Percentiles rank a stretch among this genome's conserved stretches.
Evolutionary conservation across 345 rosid species (phyloP).

Genomic region (Lepidium sativum): DNA sequence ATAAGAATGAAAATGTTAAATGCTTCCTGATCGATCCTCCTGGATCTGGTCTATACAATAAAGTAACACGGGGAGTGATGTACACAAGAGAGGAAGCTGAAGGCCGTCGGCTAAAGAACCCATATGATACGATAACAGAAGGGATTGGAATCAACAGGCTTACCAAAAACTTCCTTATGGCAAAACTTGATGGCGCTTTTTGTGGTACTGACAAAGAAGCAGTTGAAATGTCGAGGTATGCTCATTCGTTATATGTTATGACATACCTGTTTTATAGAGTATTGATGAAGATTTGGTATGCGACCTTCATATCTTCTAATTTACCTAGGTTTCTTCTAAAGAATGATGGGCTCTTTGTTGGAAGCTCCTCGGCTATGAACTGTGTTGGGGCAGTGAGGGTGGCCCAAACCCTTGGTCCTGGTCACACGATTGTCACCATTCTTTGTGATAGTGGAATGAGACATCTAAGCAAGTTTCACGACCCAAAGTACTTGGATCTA

Average conservation of each 20-base stretch:
- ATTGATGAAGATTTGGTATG: neutral
- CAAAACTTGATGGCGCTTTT: slow-evolving; percentile 85
- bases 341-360: slow-evolving; percentile 89
- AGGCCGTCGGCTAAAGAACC: slow-evolving; percentile 87
- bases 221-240: slow-evolving; percentile 93
- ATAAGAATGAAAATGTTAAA: slow-evolving; percentile 50
- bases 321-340: slow-evolving; percentile 56
- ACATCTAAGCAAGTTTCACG: slow-evolving; percentile 84
- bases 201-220: slow-evolving; percentile 88
- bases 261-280: neutral
- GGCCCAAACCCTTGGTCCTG: slow-evolving; percentile 80
- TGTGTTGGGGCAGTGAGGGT: slow-evolving; percentile 86
- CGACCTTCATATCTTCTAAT: neutral
- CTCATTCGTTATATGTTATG: slow-evolving; percentile 1
- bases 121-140: slow-evolving; percentile 91
- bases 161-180: slow-evolving; percentile 73
- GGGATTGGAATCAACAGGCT: slow-evolving; percentile 89
- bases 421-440: slow-evolving; percentile 81
- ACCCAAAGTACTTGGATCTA: slow-evolving; percentile 47
- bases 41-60: slow-evolving; percentile 91
- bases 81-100: slow-evolving; percentile 95
- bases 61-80: slow-evolving; percentile 93
- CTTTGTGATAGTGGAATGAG: slow-evolving; percentile 94
- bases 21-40: slow-evolving; percentile 95
- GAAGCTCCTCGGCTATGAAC: slow-evolving; percentile 97